Conservation (phyloP, 805 yeast species). For the Candida berthetii region DNA sequence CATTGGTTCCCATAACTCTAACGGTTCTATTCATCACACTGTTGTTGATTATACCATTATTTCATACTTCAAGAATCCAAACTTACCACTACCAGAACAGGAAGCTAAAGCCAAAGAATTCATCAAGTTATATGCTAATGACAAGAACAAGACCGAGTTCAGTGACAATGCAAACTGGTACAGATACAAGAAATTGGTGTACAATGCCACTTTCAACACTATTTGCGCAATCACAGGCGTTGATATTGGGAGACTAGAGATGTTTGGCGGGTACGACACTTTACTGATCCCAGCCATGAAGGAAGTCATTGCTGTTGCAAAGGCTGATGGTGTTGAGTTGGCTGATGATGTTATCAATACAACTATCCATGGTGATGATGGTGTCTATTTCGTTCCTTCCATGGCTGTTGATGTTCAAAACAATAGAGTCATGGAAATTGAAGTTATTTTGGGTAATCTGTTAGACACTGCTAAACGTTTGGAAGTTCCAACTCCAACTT, state of each 20-base stretch:
- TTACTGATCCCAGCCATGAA: conserved; percentile 51
- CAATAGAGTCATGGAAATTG: conserved; percentile 62
- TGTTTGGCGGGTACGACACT: conserved; percentile 31
- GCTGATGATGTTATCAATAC: conserved; percentile 39
- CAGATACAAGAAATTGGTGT: conserved; percentile 60
- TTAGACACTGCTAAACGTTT: conserved; percentile 38
- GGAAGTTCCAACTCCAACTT: conserved; percentile 50
- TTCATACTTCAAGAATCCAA: conserved; percentile 20
- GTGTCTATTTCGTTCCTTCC: conserved; percentile 53
- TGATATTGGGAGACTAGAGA: conserved; percentile 46
- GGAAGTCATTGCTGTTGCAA: conserved; percentile 58
- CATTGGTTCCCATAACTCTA: conserved; percentile 51
- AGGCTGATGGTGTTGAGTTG: conserved; percentile 50
- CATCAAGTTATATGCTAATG: conserved; percentile 36
- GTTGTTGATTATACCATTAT: conserved; percentile 33
- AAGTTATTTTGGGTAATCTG: conserved; percentile 66
- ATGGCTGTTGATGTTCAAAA: conserved; percentile 63
- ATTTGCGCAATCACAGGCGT: conserved; percentile 49
- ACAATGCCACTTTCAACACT: conserved; percentile 61
- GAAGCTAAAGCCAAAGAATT: conserved; percentile 27
- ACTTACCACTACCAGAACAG: conserved; percentile 23
- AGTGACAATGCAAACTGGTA: conserved; percentile 40
- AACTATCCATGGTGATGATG: conserved; percentile 48
- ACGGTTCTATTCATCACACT: conserved; percentile 43
- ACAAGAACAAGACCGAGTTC: conserved; percentile 30